Base-by-base conservation (phyloP, 139 green algal genomes). In the Coelastrella sp. region DNA sequence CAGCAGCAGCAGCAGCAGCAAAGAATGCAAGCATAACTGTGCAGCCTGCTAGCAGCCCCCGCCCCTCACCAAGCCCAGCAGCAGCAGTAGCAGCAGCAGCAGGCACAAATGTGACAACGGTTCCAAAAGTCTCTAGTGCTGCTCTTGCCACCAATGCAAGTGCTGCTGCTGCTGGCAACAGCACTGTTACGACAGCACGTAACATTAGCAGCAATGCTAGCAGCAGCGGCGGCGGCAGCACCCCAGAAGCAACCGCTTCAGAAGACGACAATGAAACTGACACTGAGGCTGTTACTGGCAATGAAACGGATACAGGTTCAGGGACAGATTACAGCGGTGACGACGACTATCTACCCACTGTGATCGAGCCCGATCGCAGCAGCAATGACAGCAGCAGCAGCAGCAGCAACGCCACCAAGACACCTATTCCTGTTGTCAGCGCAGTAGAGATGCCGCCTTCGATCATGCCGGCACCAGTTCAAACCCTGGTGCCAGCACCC, bases 1-100 rank as follows among this genome's bases (percentile, higher is more conserved):
- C 78, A 54, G 32, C 77, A 68, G 77, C 77, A 68, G 13, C 47
- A 80, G 74, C 74, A 83, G 56, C 58, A 83, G 78, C 78, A 76
- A 22, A 22, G 8, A n/a, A 32, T 76, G 7, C 16, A 76, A 47
- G 32, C 32, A 47, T 47, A 4, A 76, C 16, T 10, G 68, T 4
- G 16, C 78, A 68, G 19, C 32, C 78, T 47, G 16, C 54, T 22
- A 2, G 14, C 5, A 11, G 20, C 14, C 4, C 78, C 78, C 19
- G 7, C 20, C 23, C 54, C 54, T 16, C 78, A 68, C 4, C 56
- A 22, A 22, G 54, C 5, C 54, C 56, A 66, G 54, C 78, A 83
- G 78, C 78, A 68, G 78, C 59, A 64, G 7, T 10, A 83, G 75
- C 75, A 58, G 75, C 75, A 81, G 75, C 75, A 81, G 17, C 68